Percentiles rank a stretch among this genome's conserved stretches.
These are phyloP conservation scores for Fistulifera pelliculosa DNA, from an alignment of 108 stramenopile genomes.

Conservation along the genomic window DNA sequence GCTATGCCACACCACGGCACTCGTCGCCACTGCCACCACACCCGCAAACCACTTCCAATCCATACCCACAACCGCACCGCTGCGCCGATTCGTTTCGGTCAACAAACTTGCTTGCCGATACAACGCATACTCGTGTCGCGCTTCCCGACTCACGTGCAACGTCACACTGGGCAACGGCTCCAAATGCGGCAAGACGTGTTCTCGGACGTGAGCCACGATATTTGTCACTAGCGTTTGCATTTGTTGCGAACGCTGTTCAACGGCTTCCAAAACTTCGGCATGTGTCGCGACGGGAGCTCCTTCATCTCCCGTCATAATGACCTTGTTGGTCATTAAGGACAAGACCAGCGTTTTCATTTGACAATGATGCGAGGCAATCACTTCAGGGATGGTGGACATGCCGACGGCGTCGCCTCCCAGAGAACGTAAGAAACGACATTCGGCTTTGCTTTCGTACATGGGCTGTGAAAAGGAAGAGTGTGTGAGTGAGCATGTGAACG, in stretches of 20 bases:
- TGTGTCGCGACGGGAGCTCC: constrained; percentile 67
- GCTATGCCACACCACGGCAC: no score
- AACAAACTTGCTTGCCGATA: no score
- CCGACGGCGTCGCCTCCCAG: constrained; percentile 55
- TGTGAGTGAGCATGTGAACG: no score
- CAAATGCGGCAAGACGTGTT: constrained; percentile 18
- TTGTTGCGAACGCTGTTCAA: constrained; percentile 49
- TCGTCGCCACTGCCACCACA: no score
- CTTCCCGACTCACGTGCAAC: neutral
- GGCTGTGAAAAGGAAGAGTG: constrained; percentile 22
- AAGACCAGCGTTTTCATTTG: constrained; percentile 83
- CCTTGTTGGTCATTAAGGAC: constrained; percentile 84
- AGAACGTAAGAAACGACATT: constrained; percentile 61
- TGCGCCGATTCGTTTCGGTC: no score
- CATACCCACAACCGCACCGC: no score
- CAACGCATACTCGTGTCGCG: no score
- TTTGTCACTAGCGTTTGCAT: constrained; percentile 63
- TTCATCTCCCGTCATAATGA: constrained; percentile 41
- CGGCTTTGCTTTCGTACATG: constrained; percentile 83
- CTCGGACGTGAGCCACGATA: constrained; percentile 31
- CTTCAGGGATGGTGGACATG: constrained; percentile 60
- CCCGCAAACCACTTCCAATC: no score
- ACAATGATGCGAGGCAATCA: constrained; percentile 83
- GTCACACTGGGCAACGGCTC: constrained; percentile 25
- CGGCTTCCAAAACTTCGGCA: constrained; percentile 85